Evolutionary conservation across 805 yeast species (phyloP).

Genomic region (Saturnispora diversa): DNA sequence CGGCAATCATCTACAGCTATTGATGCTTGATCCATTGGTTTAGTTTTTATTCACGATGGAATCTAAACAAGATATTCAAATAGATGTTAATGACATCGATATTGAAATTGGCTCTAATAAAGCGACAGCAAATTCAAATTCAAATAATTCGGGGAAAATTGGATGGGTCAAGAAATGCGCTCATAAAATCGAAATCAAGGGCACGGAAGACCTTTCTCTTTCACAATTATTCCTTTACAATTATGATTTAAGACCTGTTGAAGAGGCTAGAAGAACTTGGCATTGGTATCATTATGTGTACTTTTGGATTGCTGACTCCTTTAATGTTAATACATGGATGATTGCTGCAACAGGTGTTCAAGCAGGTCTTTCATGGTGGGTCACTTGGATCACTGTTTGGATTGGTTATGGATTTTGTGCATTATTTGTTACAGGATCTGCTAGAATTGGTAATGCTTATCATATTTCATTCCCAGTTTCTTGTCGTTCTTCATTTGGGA

Average conservation of each 20-base stretch:
- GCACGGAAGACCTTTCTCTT: constrained; percentile 34
- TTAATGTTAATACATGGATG: constrained; percentile 86
- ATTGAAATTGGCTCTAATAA: no score
- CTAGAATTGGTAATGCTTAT: constrained; percentile 72
- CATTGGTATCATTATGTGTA: constrained; percentile 70
- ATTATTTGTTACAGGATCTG: constrained; percentile 57
- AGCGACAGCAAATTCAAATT: no score
- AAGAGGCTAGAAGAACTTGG: constrained; percentile 71
- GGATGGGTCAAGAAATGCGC: constrained; percentile 3
- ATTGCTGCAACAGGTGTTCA: constrained; percentile 80
- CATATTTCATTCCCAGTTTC: constrained; percentile 83
- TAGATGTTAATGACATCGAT: no score
- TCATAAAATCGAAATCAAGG: constrained; percentile 22
- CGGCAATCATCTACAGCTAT: no score
- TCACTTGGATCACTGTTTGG: constrained; percentile 85
- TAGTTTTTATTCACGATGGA: no score
- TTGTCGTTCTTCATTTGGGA: constrained; percentile 76
- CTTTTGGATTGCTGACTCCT: constrained; percentile 86
- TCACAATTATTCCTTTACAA: constrained; percentile 63
- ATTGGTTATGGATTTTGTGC: constrained; percentile 70
- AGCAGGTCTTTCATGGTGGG: constrained; percentile 84
- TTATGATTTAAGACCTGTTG: constrained; percentile 74
- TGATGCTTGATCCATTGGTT: no score
- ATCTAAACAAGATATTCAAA: no score
- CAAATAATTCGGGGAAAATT: no score